Percentiles rank a stretch among this genome's conserved stretches.
phyloP scores from a whole-genome alignment of 2,329 filamentous ascomycete species.

The Teratosphaeria zuluensis region DNA sequence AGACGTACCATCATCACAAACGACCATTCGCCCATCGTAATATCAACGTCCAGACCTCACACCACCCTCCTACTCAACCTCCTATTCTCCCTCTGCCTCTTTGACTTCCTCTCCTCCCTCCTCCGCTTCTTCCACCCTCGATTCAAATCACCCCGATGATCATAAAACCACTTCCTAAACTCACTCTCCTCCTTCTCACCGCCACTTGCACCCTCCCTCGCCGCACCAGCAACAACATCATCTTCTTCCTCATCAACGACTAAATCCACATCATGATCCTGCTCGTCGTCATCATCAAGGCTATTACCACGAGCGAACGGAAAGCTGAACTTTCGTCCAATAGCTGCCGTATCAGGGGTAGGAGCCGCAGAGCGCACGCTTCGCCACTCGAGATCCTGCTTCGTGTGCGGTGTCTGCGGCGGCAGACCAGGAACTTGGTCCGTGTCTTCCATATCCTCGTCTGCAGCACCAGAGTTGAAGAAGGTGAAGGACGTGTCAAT shows the following conservation, averaged over 20 bases:
- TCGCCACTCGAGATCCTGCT: slow-evolving; percentile 65
- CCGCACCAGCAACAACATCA: not conserved
- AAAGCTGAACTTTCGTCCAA: slow-evolving; percentile 54
- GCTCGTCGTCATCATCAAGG: slow-evolving; percentile 37
- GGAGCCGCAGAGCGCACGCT: slow-evolving; percentile 79
- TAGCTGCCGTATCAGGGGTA: slow-evolving; percentile 84
- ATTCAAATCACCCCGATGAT: slow-evolving; percentile 40
- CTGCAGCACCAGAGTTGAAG: slow-evolving; percentile 42
- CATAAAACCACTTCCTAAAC: slow-evolving; percentile 54
- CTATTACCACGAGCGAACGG: slow-evolving; percentile 28
- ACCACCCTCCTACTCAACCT: slow-evolving; percentile 32
- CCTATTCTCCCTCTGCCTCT: slow-evolving; percentile 51
- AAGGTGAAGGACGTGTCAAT: slow-evolving; percentile 64
- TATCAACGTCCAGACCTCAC: not conserved
- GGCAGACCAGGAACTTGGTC: slow-evolving; percentile 9
- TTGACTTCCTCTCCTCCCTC: slow-evolving; percentile 50
- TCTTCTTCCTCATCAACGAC: slow-evolving; percentile 8
- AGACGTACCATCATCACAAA: too few relatives aligned
- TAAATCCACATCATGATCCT: slow-evolving; percentile 26
- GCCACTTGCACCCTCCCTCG: not conserved
- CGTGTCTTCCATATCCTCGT: slow-evolving; percentile 27
- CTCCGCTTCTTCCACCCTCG: slow-evolving; percentile 45
- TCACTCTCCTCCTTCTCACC: slow-evolving; percentile 39
- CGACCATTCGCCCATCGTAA: too few relatives aligned
- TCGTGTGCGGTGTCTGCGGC: slow-evolving; percentile 76